These are phyloP conservation scores for Vaccinium darrowii DNA, from an alignment of 148 eudicot species.

Conservation along the genomic window DNA sequence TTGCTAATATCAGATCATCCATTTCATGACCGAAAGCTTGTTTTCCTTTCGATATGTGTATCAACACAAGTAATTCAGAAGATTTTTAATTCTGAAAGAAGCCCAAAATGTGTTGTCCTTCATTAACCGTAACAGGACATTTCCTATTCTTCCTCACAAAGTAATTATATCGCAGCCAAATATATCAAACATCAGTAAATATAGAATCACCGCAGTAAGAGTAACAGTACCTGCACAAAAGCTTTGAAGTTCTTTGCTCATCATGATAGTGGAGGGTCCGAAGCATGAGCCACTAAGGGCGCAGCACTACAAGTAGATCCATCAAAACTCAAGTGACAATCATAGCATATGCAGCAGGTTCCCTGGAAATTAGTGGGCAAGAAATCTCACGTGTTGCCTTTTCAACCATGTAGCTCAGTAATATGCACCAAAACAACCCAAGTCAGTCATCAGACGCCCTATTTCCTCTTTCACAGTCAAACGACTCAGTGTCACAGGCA, in stretches of 20 bases:
- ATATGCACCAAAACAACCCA: neutral
- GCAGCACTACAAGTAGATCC: constrained; percentile 21
- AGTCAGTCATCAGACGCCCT: neutral
- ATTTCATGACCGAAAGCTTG: no score
- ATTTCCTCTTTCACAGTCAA: neutral
- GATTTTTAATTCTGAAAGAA: neutral
- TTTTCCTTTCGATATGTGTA: neutral
- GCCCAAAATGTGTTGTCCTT: neutral
- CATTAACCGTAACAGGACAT: neutral
- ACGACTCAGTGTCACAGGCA: neutral
- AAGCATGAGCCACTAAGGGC: constrained; percentile 27
- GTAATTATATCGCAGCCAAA: neutral
- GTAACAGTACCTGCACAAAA: constrained; percentile 30
- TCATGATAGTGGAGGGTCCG: constrained; percentile 31
- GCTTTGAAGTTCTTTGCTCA: constrained; percentile 15
- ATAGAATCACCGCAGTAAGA: neutral
- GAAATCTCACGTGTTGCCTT: neutral
- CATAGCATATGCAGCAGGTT: constrained; percentile 10
- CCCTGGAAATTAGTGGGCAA: neutral
- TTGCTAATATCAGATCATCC: neutral
- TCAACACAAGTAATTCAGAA: neutral
- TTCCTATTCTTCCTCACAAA: neutral
- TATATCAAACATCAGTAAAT: neutral
- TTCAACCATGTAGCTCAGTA: constrained; percentile 1
- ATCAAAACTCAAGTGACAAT: constrained; percentile 14